Conservation (phyloP, 495 filamentous ascomycete genomes). For the Penicillium malachiteum region DNA sequence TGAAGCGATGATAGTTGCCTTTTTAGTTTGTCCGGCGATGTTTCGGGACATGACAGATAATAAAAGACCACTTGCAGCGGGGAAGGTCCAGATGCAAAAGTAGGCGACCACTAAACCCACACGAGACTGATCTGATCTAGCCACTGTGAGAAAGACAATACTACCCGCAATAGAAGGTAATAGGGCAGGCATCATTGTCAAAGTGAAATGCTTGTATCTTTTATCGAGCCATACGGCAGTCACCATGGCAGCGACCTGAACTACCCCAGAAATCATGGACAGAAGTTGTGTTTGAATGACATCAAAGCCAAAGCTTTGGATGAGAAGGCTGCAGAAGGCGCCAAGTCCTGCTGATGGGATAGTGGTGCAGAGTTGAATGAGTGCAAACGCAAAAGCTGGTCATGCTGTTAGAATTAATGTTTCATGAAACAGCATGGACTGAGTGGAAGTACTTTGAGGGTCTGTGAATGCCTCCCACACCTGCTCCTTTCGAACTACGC, state of each 20-base stretch:
- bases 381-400: constrained; percentile 1
- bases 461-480: constrained; percentile 28
- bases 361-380: constrained; percentile 3
- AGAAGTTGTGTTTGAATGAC: constrained; percentile 25
- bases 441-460: no score
- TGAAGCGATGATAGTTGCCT: constrained; percentile 33
- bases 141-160: constrained; percentile 53
- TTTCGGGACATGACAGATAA: constrained; percentile 50
- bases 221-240: constrained; percentile 57
- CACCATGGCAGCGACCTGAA: constrained; percentile 58
- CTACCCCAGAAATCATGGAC: constrained; percentile 59
- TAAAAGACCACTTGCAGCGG: constrained; percentile 49
- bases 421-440: no score
- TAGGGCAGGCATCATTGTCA: constrained; percentile 39
- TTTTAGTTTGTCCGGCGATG: constrained; percentile 62
- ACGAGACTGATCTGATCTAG: constrained; percentile 23
- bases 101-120: constrained; percentile 48
- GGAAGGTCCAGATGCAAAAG: constrained; percentile 45
- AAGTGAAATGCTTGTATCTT: constrained; percentile 29
- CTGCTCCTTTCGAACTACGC: constrained; percentile 43
- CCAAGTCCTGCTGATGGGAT: constrained; percentile 58
- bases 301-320: constrained; percentile 26
- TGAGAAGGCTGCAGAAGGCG: constrained; percentile 54
- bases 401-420: no score
- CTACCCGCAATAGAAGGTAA: constrained; percentile 39